Percentiles rank a stretch among this genome's conserved stretches.
These are phyloP conservation scores for Liquidambar formosana DNA, from an alignment of 164 flowering plant species.

Conservation along the genomic window DNA sequence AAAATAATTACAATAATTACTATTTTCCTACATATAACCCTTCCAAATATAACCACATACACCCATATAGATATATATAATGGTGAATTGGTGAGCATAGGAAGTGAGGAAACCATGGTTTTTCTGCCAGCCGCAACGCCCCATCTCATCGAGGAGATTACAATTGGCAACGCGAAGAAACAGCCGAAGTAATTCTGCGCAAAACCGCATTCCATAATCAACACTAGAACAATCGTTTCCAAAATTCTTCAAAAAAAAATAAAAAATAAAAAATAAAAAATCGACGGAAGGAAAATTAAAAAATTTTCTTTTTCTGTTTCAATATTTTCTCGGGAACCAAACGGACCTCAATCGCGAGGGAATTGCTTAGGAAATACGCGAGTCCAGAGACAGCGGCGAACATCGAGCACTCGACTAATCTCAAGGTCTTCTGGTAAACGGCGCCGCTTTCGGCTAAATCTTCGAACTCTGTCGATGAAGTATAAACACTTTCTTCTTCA, in stretches of 20 bases:
- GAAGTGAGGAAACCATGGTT: constrained; percentile 57
- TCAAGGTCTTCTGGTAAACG: constrained; percentile 65
- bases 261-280: not conserved
- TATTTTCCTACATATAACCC: no score
- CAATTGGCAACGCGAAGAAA: constrained; percentile 90
- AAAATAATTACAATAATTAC: no score
- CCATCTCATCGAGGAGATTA: constrained; percentile 87
- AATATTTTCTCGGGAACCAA: not conserved
- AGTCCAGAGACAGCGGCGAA: constrained; percentile 84
- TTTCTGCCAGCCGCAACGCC: constrained; percentile 87
- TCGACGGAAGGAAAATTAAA: not conserved
- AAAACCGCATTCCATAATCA: constrained; percentile 5
- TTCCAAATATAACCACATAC: not conserved
- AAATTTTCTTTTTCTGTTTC: not conserved
- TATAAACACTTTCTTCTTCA: constrained; percentile 15
- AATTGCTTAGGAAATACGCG: constrained; percentile 72
- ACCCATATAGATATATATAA: not conserved
- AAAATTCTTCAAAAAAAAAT: not conserved
- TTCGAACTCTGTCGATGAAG: constrained; percentile 19
- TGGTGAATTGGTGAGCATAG: no score
- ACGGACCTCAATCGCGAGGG: constrained; percentile 77
- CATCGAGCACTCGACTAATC: constrained; percentile 96
- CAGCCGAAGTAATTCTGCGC: constrained; percentile 89
- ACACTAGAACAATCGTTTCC: not conserved
- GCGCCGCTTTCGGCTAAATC: constrained; percentile 51